A percentile compares a stretch with the other conserved stretches of the same genome.
phyloP scores from a whole-genome alignment of 371 early-diverging fungal genomes.

The Mucor irregularis region DNA sequence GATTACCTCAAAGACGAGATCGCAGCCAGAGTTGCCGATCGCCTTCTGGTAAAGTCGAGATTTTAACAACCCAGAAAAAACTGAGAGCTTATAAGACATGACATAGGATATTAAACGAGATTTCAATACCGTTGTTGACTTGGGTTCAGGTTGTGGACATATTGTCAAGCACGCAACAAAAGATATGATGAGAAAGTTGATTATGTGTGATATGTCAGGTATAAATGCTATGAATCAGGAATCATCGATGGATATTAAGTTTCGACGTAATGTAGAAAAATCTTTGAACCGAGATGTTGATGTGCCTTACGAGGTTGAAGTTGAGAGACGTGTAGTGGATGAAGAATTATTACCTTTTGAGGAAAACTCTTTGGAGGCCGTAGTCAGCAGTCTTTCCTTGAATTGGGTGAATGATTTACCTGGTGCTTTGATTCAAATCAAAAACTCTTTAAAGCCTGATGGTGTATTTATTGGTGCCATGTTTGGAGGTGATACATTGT shows the following conservation, averaged over 20 bases:
- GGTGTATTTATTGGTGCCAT: slow-evolving; percentile 91
- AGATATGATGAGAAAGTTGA: slow-evolving; percentile 79
- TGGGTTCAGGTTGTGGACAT: slow-evolving; percentile 91
- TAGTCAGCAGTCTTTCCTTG: slow-evolving; percentile 82
- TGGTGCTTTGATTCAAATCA: slow-evolving; percentile 85
- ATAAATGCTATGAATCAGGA: neutral
- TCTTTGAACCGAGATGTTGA: slow-evolving; percentile 70
- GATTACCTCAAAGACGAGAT: slow-evolving; percentile 94
- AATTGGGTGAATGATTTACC: slow-evolving; percentile 98
- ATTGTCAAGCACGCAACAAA: slow-evolving; percentile 76
- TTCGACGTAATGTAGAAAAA: slow-evolving; percentile 46
- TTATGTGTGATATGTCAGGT: slow-evolving; percentile 90
- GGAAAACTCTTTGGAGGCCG: slow-evolving; percentile 82
- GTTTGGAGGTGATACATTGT: slow-evolving; percentile 94
- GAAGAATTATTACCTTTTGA: slow-evolving; percentile 83
- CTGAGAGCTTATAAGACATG: neutral
- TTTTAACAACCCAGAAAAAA: neutral
- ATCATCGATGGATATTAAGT: neutral
- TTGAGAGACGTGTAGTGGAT: slow-evolving; percentile 79
- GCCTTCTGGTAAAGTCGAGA: slow-evolving; percentile 67
- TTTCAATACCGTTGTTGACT: slow-evolving; percentile 83
- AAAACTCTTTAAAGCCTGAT: slow-evolving; percentile 82
- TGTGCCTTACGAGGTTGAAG: slow-evolving; percentile 67
- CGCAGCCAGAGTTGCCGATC: slow-evolving; percentile 85
- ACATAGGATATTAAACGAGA: slow-evolving; percentile 75